Percentiles rank a stretch among this genome's conserved stretches.
phyloP scores from a whole-genome alignment of 2,329 filamentous ascomycete species.

The Xylaria multiplex region DNA sequence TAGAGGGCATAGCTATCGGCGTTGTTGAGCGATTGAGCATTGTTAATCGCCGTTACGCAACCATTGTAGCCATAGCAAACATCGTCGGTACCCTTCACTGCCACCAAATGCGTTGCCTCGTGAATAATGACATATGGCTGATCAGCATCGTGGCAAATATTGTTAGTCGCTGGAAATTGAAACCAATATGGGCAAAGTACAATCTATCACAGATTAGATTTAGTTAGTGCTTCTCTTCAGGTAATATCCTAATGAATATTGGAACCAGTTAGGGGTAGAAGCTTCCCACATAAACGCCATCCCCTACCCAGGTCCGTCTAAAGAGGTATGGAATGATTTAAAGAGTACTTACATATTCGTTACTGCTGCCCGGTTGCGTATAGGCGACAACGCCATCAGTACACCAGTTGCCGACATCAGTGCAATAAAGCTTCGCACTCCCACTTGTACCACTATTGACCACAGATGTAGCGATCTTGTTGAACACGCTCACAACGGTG shows the following conservation, averaged over 20 bases:
- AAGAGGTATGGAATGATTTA: too few species aligned
- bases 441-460: constrained; percentile 23
- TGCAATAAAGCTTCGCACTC: constrained; percentile 23
- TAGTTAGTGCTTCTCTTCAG: not conserved
- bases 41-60: constrained; percentile 18
- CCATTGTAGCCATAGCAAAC: constrained; percentile 29
- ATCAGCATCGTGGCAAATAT: constrained; percentile 22
- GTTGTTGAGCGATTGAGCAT: constrained; percentile 18
- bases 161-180: constrained; percentile 16
- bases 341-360: constrained; percentile 23
- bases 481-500: constrained; percentile 22
- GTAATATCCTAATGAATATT: too few species aligned
- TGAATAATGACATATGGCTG: constrained; percentile 28
- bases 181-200: constrained; percentile 27
- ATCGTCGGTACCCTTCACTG: constrained; percentile 23
- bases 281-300: not conserved
- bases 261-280: not conserved
- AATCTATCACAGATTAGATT: not conserved
- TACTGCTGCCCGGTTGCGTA: not conserved
- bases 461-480: constrained; percentile 20
- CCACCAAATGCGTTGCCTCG: constrained; percentile 21
- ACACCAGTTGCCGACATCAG: constrained; percentile 15
- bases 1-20: constrained; percentile 25
- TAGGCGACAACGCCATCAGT: constrained; percentile 22
- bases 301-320: not conserved